Conservation (phyloP, 495 filamentous ascomycete species). For the Neurospora africana region DNA sequence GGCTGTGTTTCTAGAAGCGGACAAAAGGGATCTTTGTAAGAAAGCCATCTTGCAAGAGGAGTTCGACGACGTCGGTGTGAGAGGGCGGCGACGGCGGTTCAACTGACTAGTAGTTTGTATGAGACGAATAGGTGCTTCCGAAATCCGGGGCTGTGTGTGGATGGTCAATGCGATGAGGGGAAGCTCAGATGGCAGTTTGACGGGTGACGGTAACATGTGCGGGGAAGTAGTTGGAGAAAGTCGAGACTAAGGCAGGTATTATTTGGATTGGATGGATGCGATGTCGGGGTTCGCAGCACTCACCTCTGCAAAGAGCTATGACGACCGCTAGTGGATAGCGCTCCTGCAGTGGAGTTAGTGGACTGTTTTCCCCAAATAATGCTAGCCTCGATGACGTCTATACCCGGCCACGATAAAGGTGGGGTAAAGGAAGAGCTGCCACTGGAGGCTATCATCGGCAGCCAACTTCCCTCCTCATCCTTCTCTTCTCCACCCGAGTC, state of each 20-base stretch:
- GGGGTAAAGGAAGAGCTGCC: not conserved
- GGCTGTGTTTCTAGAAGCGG: conserved; percentile 17
- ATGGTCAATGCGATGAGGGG: not conserved
- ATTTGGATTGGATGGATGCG: not conserved
- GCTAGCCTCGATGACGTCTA: not conserved
- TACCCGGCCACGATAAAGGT: not conserved
- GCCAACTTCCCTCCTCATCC: not conserved
- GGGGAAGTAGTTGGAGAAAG: not conserved
- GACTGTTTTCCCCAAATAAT: not conserved
- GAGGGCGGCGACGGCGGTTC: not conserved
- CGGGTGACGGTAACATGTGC: not conserved
- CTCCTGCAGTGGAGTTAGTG: not conserved
- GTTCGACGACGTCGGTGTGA: conserved; percentile 1
- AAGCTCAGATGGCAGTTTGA: not conserved
- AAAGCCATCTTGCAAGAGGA: conserved; percentile 12
- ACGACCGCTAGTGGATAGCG: not conserved
- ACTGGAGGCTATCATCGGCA: not conserved
- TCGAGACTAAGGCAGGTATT: not conserved
- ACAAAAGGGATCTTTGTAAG: conserved; percentile 27
- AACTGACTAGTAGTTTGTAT: not conserved
- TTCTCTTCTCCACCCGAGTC: not conserved
- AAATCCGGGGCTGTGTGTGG: not conserved
- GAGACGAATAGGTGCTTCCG: not conserved
- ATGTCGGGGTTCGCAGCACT: not conserved
- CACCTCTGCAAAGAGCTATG: not conserved